Evolutionary conservation across 177 flowering plant genomes (phyloP), one percentile per base, ranked within the genome.

Genomic region (Viscum album): DNA sequence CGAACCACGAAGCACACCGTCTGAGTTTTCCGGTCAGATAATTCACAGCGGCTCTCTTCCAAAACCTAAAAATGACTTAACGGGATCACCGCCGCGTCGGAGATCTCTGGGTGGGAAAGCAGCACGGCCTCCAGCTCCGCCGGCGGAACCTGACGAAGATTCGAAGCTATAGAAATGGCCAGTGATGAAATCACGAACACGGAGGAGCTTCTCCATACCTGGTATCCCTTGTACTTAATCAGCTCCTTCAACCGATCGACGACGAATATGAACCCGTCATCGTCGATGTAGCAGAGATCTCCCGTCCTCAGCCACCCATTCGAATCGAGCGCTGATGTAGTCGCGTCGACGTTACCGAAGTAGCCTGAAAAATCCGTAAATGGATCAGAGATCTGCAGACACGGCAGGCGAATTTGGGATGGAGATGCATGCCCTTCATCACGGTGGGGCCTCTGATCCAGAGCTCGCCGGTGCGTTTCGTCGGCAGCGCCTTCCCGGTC

Each of bases 51-150:
- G 6, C 26, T 35, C 66, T 64, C 66, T 30, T 61, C 31, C 37
- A 47, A 29, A 13, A 50, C 15, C 13, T 0, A 70, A 15, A 70
- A 13, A 54, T 30, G 21, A 66, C 96, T 80, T 80, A n/a, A 93
- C 98, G 96, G 96, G 24, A 93, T 86, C 31, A 93, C 98, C 21
- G 97, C 97, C 66, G 85, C 89, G 77, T 90, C 97, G 24, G 72
- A 73, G 21, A 93, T 83, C 59, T 83, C 80, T 0, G 93, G 87
- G 71, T 91, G 95, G 47, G 86, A 69, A 17, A 84, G 86, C 56
- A 94, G 73, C 76, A 94, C 67, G 17, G 92, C 87, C 76, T 91
- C 98, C 58, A 94, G 69, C 72, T 94, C 98, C 17, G 98, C 98
- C 0, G 98, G 98, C 45, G 98, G 83, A 67, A 90, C 97, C 97